Evolutionary conservation across 371 early-diverging fungal species (phyloP), one percentile per base, ranked within the genome.

Genomic region (Rhizopus sp.): DNA sequence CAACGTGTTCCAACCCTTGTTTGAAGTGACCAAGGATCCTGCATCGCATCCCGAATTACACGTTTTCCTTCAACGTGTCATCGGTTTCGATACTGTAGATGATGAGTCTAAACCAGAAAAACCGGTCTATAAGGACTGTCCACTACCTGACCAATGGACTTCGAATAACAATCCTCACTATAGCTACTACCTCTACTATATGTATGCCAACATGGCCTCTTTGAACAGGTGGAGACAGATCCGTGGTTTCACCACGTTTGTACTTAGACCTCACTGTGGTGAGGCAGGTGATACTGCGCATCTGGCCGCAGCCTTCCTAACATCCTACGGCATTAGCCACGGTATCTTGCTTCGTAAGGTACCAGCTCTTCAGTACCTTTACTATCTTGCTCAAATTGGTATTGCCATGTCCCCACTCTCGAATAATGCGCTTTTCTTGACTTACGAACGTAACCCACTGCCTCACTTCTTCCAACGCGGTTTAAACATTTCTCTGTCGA

Each of bases 251-350:
- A 95, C 94, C 73, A 96, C 97, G 0, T 93, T 99, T 80, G 92
- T 93, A 4, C 68, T 98, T 40, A 83, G 98, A 48, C 99, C 99
- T 32, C 99, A 99, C 66, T 88, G 93, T 48, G 99, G 98, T 55
- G 99, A 99, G 73, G 96, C 97, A 15, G 99, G 99, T 29, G 97
- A 98, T 64, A 92, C 96, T 4, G 99, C 98, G 47, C 97, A 99
- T 66, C 73, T 99, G 77, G 88, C 95, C 0, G 85, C 93, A 1
- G 91, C 97, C 2, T 99, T 96, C 72, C 75, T 99, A 49, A 90
- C 95, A 0, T 88, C 97, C 4, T 88, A 92, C 63, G 84, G 89
- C 56, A 99, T 99, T 72, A 88, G 84, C 57, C 99, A 99, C 74
- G 99, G 99, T 52, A 97, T 99, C 54, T 72, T 97, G 15, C 74